phyloP scores from a whole-genome alignment of 352 stramenopile species.

The Phytophthora pini region DNA sequence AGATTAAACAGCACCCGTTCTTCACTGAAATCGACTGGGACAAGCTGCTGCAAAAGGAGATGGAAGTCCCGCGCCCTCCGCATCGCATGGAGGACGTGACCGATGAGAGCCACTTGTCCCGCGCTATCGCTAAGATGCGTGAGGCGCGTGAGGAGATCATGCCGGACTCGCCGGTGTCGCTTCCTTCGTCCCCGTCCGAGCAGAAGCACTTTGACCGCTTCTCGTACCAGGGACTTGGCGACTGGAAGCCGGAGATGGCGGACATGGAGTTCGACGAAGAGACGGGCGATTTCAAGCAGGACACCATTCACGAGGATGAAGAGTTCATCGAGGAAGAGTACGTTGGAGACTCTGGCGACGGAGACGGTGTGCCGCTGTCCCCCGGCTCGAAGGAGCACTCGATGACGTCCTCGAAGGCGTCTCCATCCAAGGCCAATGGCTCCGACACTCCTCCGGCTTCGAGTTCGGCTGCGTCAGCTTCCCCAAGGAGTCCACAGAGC shows the following conservation, averaged over 20 bases:
- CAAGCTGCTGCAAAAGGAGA: constrained; percentile 55
- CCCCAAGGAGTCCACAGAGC: constrained; percentile 46
- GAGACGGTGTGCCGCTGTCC: constrained; percentile 41
- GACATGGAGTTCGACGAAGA: constrained; percentile 74
- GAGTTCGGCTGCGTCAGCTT: constrained; percentile 44
- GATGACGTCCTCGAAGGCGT: constrained; percentile 42
- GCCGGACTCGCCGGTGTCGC: constrained; percentile 70
- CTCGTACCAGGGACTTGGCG: constrained; percentile 69
- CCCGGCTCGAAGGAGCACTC: constrained; percentile 49
- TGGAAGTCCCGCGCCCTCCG: constrained; percentile 71
- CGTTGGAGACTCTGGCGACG: constrained; percentile 36
- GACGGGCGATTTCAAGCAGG: constrained; percentile 57
- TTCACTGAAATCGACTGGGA: constrained; percentile 79
- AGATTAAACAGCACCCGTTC: constrained; percentile 78
- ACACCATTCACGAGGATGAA: constrained; percentile 66
- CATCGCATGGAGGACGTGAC: constrained; percentile 81
- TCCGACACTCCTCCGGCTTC: constrained; percentile 44
- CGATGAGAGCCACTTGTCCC: constrained; percentile 66
- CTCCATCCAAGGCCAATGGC: constrained; percentile 41
- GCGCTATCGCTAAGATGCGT: constrained; percentile 72
- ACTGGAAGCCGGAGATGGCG: constrained; percentile 68
- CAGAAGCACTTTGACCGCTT: constrained; percentile 81
- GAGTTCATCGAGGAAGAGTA: constrained; percentile 59
- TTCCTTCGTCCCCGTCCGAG: constrained; percentile 69
- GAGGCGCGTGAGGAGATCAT: constrained; percentile 77